A percentile compares a stretch with the other conserved stretches of the same genome.
Evolutionary conservation across 768 basidiomycete genomes (phyloP).

Genomic region (Collybiopsis confluens): DNA sequence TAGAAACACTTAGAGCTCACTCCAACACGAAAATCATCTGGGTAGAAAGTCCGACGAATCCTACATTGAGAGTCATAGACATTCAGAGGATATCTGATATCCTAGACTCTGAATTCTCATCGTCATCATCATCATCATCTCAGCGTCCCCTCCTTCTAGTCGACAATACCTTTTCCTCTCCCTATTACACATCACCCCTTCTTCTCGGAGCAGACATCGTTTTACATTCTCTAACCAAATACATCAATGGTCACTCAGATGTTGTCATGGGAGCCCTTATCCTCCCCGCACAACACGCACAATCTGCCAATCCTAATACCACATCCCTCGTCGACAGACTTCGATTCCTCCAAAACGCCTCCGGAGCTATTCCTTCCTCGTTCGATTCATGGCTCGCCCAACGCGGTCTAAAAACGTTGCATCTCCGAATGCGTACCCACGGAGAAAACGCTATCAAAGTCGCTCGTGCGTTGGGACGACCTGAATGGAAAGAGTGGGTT

Average conservation of each 20-base stretch:
- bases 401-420: conserved; percentile 88
- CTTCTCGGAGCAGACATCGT: conserved; percentile 83
- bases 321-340: conserved; percentile 46
- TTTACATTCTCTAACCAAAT: conserved; percentile 82
- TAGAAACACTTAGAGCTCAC: conserved; percentile 47
- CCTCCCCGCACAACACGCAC: conserved; percentile 50
- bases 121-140: not conserved
- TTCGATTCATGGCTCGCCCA: conserved; percentile 90
- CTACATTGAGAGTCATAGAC: conserved; percentile 83
- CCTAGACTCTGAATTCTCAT: conserved; percentile 54
- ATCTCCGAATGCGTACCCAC: conserved; percentile 83
- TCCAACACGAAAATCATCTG: conserved; percentile 89
- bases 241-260: conserved; percentile 92
- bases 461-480: conserved; percentile 48
- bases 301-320: too few species aligned
- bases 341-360: conserved; percentile 87
- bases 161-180: conserved; percentile 93
- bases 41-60: conserved; percentile 96
- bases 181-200: conserved; percentile 87
- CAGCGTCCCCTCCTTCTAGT: conserved; percentile 72
- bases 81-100: conserved; percentile 67
- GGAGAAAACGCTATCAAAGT: conserved; percentile 78
- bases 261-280: conserved; percentile 87
- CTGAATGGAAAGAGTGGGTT: conserved; percentile 48
- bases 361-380: conserved; percentile 78